Conservation (phyloP, 2,329 filamentous ascomycete genomes). For the Ilyonectria sp. region DNA sequence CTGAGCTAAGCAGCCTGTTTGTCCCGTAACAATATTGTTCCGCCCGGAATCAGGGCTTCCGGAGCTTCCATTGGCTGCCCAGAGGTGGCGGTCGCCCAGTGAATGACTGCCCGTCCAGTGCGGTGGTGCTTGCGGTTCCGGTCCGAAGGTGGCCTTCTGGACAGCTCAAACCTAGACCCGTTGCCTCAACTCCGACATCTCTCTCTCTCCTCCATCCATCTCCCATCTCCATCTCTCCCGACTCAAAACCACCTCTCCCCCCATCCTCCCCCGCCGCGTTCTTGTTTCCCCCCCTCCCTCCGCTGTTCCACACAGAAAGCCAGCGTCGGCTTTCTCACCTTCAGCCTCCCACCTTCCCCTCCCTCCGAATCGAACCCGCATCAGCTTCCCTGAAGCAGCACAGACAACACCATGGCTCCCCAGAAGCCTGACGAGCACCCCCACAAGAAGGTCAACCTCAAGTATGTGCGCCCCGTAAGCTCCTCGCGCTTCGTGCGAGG, state of each 20-base stretch:
- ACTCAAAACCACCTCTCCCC: slow-evolving; percentile 29
- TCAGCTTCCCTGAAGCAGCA: slow-evolving; percentile 48
- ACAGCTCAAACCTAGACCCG: slow-evolving; percentile 46
- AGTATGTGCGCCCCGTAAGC: slow-evolving; percentile 67
- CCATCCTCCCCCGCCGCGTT: slow-evolving; percentile 9
- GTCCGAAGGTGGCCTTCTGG: slow-evolving; percentile 48
- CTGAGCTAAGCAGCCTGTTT: slow-evolving; percentile 46
- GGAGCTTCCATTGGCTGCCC: slow-evolving; percentile 54
- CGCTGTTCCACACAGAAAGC: slow-evolving; percentile 27
- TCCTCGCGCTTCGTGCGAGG: slow-evolving; percentile 1
- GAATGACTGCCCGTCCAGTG: slow-evolving; percentile 43
- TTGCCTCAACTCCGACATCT: slow-evolving; percentile 39
- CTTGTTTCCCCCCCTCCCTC: slow-evolving; percentile 27
- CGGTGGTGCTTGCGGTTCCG: slow-evolving; percentile 41
- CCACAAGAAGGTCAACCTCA: slow-evolving; percentile 86
- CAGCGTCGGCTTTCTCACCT: slow-evolving; percentile 42
- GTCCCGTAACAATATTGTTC: slow-evolving; percentile 55
- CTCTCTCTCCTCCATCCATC: slow-evolving; percentile 30
- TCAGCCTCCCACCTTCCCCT: slow-evolving; percentile 35
- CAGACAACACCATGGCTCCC: slow-evolving; percentile 75
- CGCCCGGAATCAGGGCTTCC: slow-evolving; percentile 49
- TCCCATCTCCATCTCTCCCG: slow-evolving; percentile 20
- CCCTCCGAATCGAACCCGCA: slow-evolving; percentile 42
- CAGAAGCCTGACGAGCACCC: slow-evolving; percentile 69
- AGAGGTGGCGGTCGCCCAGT: slow-evolving; percentile 46